phyloP scores from a whole-genome alignment of 1,139 yeast genomes.

The Scheffersomyces parashehatae region DNA sequence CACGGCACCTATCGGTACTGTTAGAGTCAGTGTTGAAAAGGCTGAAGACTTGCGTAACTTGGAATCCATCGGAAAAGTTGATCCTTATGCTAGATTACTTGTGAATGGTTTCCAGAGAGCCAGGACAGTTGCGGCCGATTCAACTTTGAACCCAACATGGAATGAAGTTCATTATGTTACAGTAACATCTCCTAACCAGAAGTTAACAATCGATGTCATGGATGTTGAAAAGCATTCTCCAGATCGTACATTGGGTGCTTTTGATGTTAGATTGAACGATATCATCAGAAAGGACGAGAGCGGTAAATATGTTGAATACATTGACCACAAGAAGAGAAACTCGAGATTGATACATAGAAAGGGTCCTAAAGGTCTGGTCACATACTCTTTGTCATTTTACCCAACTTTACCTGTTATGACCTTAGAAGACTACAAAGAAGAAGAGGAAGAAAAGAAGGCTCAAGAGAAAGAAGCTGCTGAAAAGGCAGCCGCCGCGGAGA shows the following conservation, averaged over 20 bases:
- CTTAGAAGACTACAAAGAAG: slow-evolving; percentile 66
- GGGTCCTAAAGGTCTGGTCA: slow-evolving; percentile 79
- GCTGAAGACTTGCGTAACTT: slow-evolving; percentile 79
- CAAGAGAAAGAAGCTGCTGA: slow-evolving; percentile 27
- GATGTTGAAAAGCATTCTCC: slow-evolving; percentile 76
- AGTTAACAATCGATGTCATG: slow-evolving; percentile 83
- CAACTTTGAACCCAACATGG: slow-evolving; percentile 80
- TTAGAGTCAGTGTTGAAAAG: slow-evolving; percentile 69
- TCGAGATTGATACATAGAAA: slow-evolving; percentile 67
- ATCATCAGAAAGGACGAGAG: slow-evolving; percentile 67
- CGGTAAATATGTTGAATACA: slow-evolving; percentile 63
- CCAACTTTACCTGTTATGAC: slow-evolving; percentile 79
- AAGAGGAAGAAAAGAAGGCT: slow-evolving; percentile 39
- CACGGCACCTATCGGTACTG: slow-evolving; percentile 89
- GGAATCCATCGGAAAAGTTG: slow-evolving; percentile 87
- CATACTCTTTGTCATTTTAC: slow-evolving; percentile 75
- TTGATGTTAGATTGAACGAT: slow-evolving; percentile 66
- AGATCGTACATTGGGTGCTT: slow-evolving; percentile 86
- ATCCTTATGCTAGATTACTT: slow-evolving; percentile 83
- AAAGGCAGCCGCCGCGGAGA: slow-evolving; percentile 11
- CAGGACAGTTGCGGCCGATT: slow-evolving; percentile 71
- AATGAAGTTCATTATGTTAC: slow-evolving; percentile 81
- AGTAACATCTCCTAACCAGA: slow-evolving; percentile 78
- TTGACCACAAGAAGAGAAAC: slow-evolving; percentile 56
- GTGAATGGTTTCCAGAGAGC: slow-evolving; percentile 76